Percentiles rank a stretch among this genome's conserved stretches.
Conservation (phyloP, 805 yeast species). For the Barnettozyma sucrosica region DNA sequence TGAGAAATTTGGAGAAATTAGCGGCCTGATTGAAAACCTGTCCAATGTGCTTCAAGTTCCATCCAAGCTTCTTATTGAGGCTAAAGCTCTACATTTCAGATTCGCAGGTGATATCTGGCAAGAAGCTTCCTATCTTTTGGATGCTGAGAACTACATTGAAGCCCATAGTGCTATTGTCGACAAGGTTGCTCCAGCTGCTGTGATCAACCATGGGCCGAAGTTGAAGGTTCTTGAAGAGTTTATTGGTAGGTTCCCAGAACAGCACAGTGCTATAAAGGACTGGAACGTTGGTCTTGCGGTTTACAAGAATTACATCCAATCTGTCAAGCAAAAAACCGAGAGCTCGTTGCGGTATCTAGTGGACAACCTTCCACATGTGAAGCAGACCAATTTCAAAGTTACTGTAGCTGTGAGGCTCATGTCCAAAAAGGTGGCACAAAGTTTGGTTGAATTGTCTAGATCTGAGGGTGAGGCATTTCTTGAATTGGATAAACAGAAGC, state of each 20-base stretch:
- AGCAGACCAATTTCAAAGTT: constrained; percentile 30
- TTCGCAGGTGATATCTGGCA: constrained; percentile 45
- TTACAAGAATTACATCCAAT: constrained; percentile 43
- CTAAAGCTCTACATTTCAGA: constrained; percentile 54
- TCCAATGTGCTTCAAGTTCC: constrained; percentile 43
- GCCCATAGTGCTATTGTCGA: constrained; percentile 57
- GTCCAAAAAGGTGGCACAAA: constrained; percentile 37
- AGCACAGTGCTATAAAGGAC: constrained; percentile 32
- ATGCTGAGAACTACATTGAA: constrained; percentile 51
- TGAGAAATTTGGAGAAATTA: constrained; percentile 12
- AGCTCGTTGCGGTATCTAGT: constrained; percentile 35
- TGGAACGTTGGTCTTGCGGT: constrained; percentile 59
- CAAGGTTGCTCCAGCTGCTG: constrained; percentile 67
- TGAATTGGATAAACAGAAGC: constrained; percentile 27
- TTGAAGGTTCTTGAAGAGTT: constrained; percentile 31
- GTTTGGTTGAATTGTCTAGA: constrained; percentile 11
- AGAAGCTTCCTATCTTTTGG: constrained; percentile 56
- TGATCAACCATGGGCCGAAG: constrained; percentile 41
- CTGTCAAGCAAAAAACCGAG: constrained; percentile 25
- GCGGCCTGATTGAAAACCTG: constrained; percentile 30
- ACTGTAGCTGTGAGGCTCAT: constrained; percentile 50
- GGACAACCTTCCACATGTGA: constrained; percentile 39
- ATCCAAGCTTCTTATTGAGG: constrained; percentile 40
- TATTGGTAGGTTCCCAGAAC: constrained; percentile 38
- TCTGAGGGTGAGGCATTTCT: constrained; percentile 12